These are phyloP conservation scores for Fragosphaeria purpurea DNA, from an alignment of 2,329 filamentous ascomycete species.

Conservation along the genomic window DNA sequence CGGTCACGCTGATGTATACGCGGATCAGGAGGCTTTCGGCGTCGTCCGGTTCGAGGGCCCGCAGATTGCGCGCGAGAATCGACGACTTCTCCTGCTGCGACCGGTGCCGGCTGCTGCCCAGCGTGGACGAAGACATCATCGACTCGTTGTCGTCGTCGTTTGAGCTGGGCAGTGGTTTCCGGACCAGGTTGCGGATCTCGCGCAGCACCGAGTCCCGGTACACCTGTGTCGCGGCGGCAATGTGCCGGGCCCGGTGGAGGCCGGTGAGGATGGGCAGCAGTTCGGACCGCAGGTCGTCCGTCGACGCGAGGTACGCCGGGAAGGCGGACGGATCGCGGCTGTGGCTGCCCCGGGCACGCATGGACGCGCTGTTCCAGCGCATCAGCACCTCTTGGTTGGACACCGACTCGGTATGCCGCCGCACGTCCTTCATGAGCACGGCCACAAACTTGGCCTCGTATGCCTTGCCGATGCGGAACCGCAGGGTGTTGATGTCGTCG, in stretches of 20 bases:
- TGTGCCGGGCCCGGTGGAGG: slow-evolving; percentile 70
- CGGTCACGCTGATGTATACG: slow-evolving; percentile 80
- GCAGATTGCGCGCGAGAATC: slow-evolving; percentile 76
- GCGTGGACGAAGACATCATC: slow-evolving; percentile 74
- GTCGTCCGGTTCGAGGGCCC: slow-evolving; percentile 71
- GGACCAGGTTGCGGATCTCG: slow-evolving; percentile 78
- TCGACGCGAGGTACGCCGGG: slow-evolving; percentile 69
- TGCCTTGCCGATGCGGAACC: slow-evolving; percentile 72
- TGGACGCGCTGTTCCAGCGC: slow-evolving; percentile 72
- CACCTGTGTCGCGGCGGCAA: slow-evolving; percentile 67
- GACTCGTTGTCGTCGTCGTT: slow-evolving; percentile 91
- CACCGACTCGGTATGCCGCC: slow-evolving; percentile 67
- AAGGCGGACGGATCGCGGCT: slow-evolving; percentile 57
- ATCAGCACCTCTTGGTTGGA: slow-evolving; percentile 64
- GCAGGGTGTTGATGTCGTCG: slow-evolving; percentile 64
- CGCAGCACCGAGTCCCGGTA: slow-evolving; percentile 77
- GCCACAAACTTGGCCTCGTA: slow-evolving; percentile 76
- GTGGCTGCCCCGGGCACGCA: slow-evolving; percentile 59
- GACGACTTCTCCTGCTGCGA: slow-evolving; percentile 84
- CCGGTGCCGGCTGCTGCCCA: slow-evolving; percentile 52
- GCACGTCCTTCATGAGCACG: slow-evolving; percentile 68
- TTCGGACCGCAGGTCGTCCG: slow-evolving; percentile 58
- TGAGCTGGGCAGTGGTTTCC: slow-evolving; percentile 78
- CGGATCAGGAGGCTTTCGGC: slow-evolving; percentile 73
- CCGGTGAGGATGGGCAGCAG: slow-evolving; percentile 65